These are phyloP conservation scores for Hypomontagnella monticulosa DNA, from an alignment of 495 filamentous ascomycete genomes.

Conservation along the genomic window DNA sequence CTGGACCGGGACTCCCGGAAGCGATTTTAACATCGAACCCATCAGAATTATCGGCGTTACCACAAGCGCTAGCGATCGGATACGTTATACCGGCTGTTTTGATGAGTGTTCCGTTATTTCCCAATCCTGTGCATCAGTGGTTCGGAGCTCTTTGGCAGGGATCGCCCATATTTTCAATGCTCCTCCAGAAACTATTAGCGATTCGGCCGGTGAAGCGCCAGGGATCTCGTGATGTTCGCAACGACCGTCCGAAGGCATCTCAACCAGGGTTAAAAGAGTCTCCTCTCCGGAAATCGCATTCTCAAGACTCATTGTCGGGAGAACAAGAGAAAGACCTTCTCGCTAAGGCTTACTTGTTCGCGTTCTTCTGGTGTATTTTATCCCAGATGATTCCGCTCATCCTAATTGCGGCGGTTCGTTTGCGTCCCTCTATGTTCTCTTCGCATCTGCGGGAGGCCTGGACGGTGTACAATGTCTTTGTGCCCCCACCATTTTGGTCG, in stretches of 20 bases:
- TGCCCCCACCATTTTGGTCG: conserved; percentile 31
- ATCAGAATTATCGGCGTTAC: conserved; percentile 13
- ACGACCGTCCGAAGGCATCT: not conserved
- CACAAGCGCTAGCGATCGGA: conserved; percentile 19
- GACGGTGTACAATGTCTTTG: conserved; percentile 29
- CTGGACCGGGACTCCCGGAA: conserved; percentile 16
- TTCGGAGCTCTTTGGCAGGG: conserved; percentile 36
- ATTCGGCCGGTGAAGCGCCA: not conserved
- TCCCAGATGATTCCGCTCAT: conserved; percentile 25
- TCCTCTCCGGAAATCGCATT: conserved; percentile 7
- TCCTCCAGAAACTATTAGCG: conserved; percentile 22
- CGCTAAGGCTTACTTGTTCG: conserved; percentile 28
- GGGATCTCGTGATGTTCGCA: not conserved
- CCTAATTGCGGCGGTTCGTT: conserved; percentile 13
- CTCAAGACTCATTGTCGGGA: not conserved
- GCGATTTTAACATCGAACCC: not conserved
- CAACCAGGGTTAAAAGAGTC: conserved; percentile 7
- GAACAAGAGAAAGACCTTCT: conserved; percentile 14
- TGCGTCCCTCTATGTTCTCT: conserved; percentile 21
- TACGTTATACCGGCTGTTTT: conserved; percentile 29
- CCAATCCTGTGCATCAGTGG: conserved; percentile 31
- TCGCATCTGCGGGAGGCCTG: conserved; percentile 7
- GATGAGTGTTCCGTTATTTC: conserved; percentile 29
- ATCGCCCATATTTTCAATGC: conserved; percentile 26
- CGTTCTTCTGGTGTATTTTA: conserved; percentile 25